Percentiles rank a stretch among this genome's conserved stretches.
These are phyloP conservation scores for Scutellaria baicalensis DNA, from an alignment of 257 asterid genomes.

Conservation along the genomic window DNA sequence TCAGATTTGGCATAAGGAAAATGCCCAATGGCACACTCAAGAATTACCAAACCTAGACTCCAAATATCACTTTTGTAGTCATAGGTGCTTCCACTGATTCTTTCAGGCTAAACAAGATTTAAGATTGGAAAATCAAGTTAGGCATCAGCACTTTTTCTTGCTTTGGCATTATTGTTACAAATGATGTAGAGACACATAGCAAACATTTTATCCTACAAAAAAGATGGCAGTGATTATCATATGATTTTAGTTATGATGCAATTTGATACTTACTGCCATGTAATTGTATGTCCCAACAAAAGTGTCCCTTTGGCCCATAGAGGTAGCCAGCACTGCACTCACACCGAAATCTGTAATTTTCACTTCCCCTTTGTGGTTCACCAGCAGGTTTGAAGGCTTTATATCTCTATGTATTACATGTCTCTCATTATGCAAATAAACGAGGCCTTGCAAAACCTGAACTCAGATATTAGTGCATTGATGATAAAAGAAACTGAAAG, in stretches of 20 bases:
- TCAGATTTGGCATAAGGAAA: constrained; percentile 94
- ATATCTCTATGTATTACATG: constrained; percentile 96
- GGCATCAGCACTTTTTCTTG: no score
- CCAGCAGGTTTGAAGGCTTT: constrained; percentile 61
- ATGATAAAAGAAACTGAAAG: no score
- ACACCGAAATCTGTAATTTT: constrained; percentile 98
- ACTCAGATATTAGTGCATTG: no score
- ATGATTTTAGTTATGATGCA: no score
- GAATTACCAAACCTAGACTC: constrained; percentile 79
- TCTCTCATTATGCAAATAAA: constrained; percentile 69
- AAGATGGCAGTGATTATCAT: no score
- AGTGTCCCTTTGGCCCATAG: constrained; percentile 93
- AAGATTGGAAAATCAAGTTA: not conserved
- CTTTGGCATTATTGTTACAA: no score
- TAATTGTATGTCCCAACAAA: constrained; percentile 96
- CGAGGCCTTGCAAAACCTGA: constrained; percentile 92
- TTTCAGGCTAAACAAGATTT: constrained; percentile 66
- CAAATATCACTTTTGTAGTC: constrained; percentile 56
- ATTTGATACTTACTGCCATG: constrained; percentile 71
- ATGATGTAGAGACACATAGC: no score
- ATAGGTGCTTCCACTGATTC: constrained; percentile 91
- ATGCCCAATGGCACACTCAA: constrained; percentile 96
- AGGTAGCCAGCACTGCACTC: constrained; percentile 91
- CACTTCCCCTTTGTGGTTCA: constrained; percentile 89
- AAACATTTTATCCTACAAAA: no score